phyloP scores from a whole-genome alignment of 1,284 basidiomycete species.

The Moesziomyces antarcticus region DNA sequence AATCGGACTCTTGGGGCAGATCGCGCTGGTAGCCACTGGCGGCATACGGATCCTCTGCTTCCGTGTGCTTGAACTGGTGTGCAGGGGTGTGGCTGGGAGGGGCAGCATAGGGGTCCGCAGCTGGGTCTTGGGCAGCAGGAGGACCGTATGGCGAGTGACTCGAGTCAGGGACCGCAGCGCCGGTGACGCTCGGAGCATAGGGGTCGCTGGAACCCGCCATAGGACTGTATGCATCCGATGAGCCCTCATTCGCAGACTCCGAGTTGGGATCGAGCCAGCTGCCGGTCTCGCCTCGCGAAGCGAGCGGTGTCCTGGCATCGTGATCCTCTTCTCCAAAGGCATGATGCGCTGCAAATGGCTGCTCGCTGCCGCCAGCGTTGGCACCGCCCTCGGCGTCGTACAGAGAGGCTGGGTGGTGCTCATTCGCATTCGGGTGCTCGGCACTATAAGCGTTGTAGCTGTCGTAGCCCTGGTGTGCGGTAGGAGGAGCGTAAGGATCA shows the following conservation, averaged over 20 bases:
- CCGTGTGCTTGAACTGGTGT: neutral
- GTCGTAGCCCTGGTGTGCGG: conserved; percentile 8
- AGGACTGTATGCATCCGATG: conserved; percentile 13
- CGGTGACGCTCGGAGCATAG: conserved; percentile 1
- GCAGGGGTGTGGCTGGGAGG: neutral
- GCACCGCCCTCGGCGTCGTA: conserved; percentile 1
- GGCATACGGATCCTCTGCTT: conserved; percentile 5
- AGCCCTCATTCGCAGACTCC: conserved; percentile 5
- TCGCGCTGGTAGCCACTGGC: conserved; percentile 1
- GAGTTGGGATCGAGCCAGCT: conserved; percentile 21
- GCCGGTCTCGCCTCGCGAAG: conserved; percentile 17
- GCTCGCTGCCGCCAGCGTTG: neutral
- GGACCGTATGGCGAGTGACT: conserved; percentile 20
- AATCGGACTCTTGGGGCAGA: conserved; percentile 7
- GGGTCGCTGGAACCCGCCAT: conserved; percentile 8
- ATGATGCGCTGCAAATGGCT: neutral
- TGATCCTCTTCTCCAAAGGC: conserved; percentile 15
- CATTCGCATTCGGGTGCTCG: neutral
- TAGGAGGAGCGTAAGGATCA: conserved; percentile 10
- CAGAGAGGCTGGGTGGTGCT: conserved; percentile 7
- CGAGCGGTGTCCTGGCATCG: conserved; percentile 27
- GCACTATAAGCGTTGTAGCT: conserved; percentile 8
- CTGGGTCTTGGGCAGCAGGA: conserved; percentile 4
- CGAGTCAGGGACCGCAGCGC: conserved; percentile 5
- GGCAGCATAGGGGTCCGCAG: conserved; percentile 14